These are phyloP conservation scores for Fusarium cyanostomum DNA, from an alignment of 2,329 filamentous ascomycete genomes.

Conservation along the genomic window DNA sequence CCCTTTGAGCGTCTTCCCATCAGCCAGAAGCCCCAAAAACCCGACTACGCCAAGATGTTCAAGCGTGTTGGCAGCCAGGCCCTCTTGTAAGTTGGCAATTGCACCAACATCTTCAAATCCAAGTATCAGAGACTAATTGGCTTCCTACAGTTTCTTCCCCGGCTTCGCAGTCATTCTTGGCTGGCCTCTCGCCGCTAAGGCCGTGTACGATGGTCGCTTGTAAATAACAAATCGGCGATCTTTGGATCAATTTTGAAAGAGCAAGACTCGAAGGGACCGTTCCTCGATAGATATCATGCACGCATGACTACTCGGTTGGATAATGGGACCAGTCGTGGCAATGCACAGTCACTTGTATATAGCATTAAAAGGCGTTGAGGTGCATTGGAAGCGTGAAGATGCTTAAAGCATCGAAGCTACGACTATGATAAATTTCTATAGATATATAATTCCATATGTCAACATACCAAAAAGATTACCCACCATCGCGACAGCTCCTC, in stretches of 20 bases:
- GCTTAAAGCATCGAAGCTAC: constrained; percentile 36
- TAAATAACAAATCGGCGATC: constrained; percentile 29
- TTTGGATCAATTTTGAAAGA: constrained; percentile 26
- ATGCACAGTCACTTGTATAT: constrained; percentile 43
- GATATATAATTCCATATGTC: constrained; percentile 44
- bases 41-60: constrained; percentile 47
- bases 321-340: constrained; percentile 26
- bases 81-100: constrained; percentile 45
- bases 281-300: constrained; percentile 19
- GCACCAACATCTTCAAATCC: neutral
- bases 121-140: constrained; percentile 15
- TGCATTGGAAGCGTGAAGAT: constrained; percentile 36
- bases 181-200: constrained; percentile 47
- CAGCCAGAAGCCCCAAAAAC: constrained; percentile 40
- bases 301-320: constrained; percentile 6
- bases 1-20: constrained; percentile 48
- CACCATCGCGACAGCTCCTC: neutral
- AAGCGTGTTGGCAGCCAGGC: constrained; percentile 46
- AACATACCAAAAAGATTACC: neutral
- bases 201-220: constrained; percentile 46
- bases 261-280: constrained; percentile 29
- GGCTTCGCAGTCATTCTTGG: constrained; percentile 47
- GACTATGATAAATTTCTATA: constrained; percentile 42
- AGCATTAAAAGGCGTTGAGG: constrained; percentile 45
- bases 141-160: constrained; percentile 47